A percentile compares a stretch with the other conserved stretches of the same genome.
Evolutionary conservation across 495 filamentous ascomycete genomes (phyloP).

Genomic region (Letharia columbiana): DNA sequence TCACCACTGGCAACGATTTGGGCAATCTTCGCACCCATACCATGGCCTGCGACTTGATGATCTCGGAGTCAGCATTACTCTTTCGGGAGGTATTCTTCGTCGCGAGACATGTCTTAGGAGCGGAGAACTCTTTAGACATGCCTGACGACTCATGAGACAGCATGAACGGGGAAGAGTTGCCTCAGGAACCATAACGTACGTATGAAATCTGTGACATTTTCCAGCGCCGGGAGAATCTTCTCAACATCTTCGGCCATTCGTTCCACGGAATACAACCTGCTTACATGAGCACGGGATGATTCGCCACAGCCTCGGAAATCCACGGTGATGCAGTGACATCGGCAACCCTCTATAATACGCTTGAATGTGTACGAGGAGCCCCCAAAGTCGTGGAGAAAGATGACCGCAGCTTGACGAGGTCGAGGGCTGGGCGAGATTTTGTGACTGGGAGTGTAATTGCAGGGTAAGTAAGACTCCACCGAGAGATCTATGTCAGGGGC

Average conservation of each 20-base stretch:
- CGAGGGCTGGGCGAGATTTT: neutral
- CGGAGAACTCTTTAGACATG: too few species aligned
- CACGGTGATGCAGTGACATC: conserved; percentile 5
- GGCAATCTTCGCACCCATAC: neutral
- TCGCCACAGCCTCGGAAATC: conserved; percentile 1
- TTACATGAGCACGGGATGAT: neutral
- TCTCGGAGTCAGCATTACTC: too few species aligned
- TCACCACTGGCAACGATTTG: neutral
- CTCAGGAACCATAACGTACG: neutral
- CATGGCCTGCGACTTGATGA: neutral
- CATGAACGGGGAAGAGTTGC: too few species aligned
- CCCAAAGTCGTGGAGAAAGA: neutral
- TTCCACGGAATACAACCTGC: neutral
- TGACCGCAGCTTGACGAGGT: neutral
- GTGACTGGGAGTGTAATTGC: neutral
- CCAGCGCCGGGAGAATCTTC: neutral
- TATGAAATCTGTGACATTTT: neutral
- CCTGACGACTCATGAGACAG: too few species aligned
- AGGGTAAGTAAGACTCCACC: neutral
- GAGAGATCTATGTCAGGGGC: neutral
- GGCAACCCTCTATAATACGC: neutral
- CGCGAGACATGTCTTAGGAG: too few species aligned
- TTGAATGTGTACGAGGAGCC: neutral
- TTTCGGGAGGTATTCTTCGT: too few species aligned
- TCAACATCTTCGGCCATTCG: neutral